Conservation (phyloP, 495 filamentous ascomycete species). For the Tuber borchii region DNA sequence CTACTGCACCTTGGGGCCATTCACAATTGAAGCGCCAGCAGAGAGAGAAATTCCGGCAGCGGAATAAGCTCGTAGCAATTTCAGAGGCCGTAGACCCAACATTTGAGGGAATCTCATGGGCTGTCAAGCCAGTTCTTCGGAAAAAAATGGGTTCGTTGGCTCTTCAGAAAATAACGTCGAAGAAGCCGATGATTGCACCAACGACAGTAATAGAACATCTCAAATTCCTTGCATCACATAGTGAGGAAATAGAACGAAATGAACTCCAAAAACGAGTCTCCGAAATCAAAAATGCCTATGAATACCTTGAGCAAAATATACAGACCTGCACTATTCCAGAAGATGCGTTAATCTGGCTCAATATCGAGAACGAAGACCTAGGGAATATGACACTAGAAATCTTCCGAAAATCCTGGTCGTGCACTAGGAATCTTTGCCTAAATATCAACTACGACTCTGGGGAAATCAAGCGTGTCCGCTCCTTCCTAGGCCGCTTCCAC, state of each 20-base stretch:
- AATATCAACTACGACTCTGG: conserved; percentile 16
- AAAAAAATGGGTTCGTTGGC: conserved; percentile 13
- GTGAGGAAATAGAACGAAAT: conserved; percentile 3
- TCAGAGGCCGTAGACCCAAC: conserved; percentile 11
- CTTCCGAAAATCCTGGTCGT: conserved; percentile 28
- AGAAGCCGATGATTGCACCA: conserved; percentile 7
- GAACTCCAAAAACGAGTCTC: conserved; percentile 22
- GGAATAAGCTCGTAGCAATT: conserved; percentile 16
- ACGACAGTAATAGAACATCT: conserved; percentile 27
- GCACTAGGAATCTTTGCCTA: conserved; percentile 26
- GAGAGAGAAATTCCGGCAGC: not conserved
- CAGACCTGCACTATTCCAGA: conserved; percentile 4
- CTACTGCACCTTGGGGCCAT: not conserved
- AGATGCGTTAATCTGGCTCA: conserved; percentile 31
- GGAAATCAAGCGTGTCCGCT: conserved; percentile 15
- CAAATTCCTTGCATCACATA: conserved; percentile 24
- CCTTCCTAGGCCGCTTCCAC: conserved; percentile 19
- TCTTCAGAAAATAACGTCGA: conserved; percentile 9
- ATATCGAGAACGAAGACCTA: conserved; percentile 19
- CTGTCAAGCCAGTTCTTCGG: conserved; percentile 25
- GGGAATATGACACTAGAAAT: not conserved
- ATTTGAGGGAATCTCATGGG: conserved; percentile 29
- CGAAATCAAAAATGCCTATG: conserved; percentile 25
- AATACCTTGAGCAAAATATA: conserved; percentile 20
- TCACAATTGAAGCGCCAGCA: not conserved